Conservation (phyloP, 225 moss, liverwort and hornwort genomes). For the Asterella californica region DNA sequence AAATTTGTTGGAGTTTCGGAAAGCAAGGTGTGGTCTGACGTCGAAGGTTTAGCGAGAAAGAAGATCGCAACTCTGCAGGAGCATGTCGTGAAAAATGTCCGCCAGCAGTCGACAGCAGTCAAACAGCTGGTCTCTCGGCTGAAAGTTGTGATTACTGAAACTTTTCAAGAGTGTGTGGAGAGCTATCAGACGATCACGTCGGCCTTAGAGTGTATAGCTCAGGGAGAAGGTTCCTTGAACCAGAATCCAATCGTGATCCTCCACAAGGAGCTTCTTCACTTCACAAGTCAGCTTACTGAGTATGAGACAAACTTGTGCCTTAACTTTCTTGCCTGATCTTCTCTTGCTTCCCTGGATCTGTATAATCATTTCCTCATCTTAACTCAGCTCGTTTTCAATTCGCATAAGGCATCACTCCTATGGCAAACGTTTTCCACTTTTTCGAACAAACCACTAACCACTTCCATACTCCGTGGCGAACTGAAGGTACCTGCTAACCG, state of each 20-base stretch:
- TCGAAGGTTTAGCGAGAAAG: background rate
- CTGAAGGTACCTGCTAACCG: background rate
- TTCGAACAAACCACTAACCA: no score
- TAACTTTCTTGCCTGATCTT: background rate
- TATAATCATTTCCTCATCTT: background rate
- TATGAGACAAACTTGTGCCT: background rate
- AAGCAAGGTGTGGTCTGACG: slow-evolving; percentile 9
- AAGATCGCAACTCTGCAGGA: background rate
- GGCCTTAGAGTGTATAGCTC: slow-evolving; percentile 16
- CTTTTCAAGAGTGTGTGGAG: slow-evolving; percentile 9
- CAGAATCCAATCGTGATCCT: slow-evolving; percentile 8
- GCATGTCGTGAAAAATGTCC: slow-evolving; percentile 7
- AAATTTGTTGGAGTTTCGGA: background rate
- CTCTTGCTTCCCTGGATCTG: background rate
- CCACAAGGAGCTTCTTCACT: slow-evolving; percentile 9
- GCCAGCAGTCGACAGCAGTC: slow-evolving; percentile 6
- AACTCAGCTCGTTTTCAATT: background rate
- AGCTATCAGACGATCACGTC: slow-evolving; percentile 15
- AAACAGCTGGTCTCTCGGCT: slow-evolving; percentile 19
- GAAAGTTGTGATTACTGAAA: slow-evolving; percentile 10
- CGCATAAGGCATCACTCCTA: background rate
- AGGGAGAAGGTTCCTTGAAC: slow-evolving; percentile 3
- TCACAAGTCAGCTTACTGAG: slow-evolving; percentile 3
- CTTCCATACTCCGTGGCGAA: background rate
- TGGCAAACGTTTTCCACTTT: background rate